A percentile compares a stretch with the other conserved stretches of the same genome.
Evolutionary conservation across 441 rosid species (phyloP).

Genomic region (Arabidopsis lyrata): DNA sequence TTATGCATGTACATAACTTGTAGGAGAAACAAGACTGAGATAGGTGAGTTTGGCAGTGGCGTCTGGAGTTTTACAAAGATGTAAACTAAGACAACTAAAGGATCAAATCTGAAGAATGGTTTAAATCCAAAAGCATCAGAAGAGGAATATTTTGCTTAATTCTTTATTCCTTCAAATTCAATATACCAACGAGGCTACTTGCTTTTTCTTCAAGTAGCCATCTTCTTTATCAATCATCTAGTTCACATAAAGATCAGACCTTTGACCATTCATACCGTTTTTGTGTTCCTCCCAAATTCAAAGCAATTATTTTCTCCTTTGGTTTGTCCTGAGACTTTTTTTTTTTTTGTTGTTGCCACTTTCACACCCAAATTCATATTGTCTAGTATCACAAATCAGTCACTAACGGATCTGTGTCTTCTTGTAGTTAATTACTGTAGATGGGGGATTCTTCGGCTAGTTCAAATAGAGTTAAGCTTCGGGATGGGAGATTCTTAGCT

Average conservation of each 20-base stretch:
- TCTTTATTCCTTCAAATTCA: constrained; percentile 16
- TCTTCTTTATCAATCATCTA: constrained; percentile 21
- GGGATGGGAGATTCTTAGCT: constrained; percentile 80
- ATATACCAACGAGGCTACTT: neutral
- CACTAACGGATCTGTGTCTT: neutral
- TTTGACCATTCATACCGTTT: constrained; percentile 29
- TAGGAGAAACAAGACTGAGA: constrained; percentile 31
- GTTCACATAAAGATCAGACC: constrained; percentile 9
- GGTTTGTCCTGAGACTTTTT: constrained; percentile 20
- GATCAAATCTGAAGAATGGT: constrained; percentile 11
- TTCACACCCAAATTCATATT: constrained; percentile 11
- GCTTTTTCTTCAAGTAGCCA: constrained; percentile 14
- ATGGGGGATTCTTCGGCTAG: constrained; percentile 47
- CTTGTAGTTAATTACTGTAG: constrained; percentile 10
- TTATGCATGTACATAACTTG: constrained; percentile 22
- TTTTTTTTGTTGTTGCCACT: constrained; percentile 30
- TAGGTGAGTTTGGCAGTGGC: constrained; percentile 23
- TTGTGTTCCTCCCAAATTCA: constrained; percentile 12
- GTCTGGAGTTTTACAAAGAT: constrained; percentile 14
- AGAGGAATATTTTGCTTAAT: constrained; percentile 28
- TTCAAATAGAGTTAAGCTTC: constrained; percentile 64
- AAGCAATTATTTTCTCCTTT: constrained; percentile 13
- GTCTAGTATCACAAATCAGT: neutral
- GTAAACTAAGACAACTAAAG: neutral
- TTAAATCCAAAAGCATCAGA: constrained; percentile 25